Evolutionary conservation across 2,329 filamentous ascomycete genomes (phyloP).

Genomic region (Gaeumannomyces tritici): DNA sequence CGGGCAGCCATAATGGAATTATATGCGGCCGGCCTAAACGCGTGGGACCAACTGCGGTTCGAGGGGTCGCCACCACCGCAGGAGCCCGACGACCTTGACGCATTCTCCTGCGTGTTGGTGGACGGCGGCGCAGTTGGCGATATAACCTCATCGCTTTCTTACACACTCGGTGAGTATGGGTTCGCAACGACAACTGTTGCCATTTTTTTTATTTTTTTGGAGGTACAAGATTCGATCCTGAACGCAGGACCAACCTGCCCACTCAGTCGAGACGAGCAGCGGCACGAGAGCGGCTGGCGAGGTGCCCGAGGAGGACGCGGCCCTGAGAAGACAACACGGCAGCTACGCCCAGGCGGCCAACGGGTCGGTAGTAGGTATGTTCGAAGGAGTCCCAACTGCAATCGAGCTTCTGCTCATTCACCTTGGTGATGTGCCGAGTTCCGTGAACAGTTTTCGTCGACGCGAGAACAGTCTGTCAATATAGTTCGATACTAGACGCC

Average conservation of each 20-base stretch:
- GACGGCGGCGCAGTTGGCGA: slow-evolving; percentile 21
- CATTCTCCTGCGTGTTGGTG: slow-evolving; percentile 32
- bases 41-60: slow-evolving; percentile 45
- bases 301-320: background rate
- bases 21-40: slow-evolving; percentile 48
- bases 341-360: slow-evolving; percentile 17
- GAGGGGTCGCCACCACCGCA: slow-evolving; percentile 1
- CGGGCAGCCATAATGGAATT: slow-evolving; percentile 30
- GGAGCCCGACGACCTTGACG: slow-evolving; percentile 33
- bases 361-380: slow-evolving; percentile 18
- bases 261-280: background rate
- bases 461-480: slow-evolving; percentile 16
- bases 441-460: slow-evolving; percentile 2
- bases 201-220: background rate
- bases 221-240: background rate
- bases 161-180: slow-evolving; percentile 33
- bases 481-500: slow-evolving; percentile 11
- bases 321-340: background rate
- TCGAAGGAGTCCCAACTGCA: background rate
- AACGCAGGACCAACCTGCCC: background rate
- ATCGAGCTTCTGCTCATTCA: background rate
- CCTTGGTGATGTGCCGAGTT: background rate
- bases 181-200: background rate
- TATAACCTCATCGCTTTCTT: slow-evolving; percentile 27
- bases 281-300: background rate